Base-by-base conservation (phyloP, 2,329 filamentous ascomycete genomes). In the Paecilomyces dactylethromorphus region DNA sequence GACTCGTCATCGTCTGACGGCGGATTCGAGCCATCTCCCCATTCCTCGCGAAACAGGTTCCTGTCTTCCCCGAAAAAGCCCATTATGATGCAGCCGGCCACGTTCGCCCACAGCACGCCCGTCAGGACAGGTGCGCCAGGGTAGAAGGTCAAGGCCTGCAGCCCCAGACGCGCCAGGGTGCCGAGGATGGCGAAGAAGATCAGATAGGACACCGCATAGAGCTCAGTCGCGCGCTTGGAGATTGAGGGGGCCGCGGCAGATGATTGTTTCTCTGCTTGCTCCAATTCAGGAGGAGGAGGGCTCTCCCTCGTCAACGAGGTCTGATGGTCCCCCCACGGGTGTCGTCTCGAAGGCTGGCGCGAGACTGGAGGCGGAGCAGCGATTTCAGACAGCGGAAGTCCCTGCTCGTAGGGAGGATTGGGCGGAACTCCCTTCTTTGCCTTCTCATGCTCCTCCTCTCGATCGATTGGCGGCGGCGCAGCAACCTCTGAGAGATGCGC, bases 121-220 rank as follows among this genome's bases (percentile, higher is more conserved):
- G 90, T 92, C 4, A 85, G 78, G 22, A 94, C 79, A 0, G 92
- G 91, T 0, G 89, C 85, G 22, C 87, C 88, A 1, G 89, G 86
- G 71, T 96, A 97, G 58, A 82, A 84, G 0, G 91, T 94, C 56
- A 97, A 76, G 53, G 88, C 87, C 69, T 92, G 85, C 7, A 96
- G 76, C 3, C 92, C 92, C 0, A 97, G 78, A 11, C 93, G 85
- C 0, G 91, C 90, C 26, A 97, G 82, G 0, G 92, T 94, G 35
- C 93, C 93, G 45, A 93, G 75, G 18, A 97, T 82, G 18, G 92
- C 87, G 74, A 96, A 97, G 69, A 97, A 81, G 59, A 95, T 80
- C 24, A 97, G 84, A 73, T 96, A 91, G 0, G 90, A 92, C 60
- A 92, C 70, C 1, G 87, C 92, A 74, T 92, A 90, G 60, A 88